Evolutionary conservation across 257 asterid species (phyloP), one percentile per base, ranked within the genome.

Genomic region (Vinca minor): DNA sequence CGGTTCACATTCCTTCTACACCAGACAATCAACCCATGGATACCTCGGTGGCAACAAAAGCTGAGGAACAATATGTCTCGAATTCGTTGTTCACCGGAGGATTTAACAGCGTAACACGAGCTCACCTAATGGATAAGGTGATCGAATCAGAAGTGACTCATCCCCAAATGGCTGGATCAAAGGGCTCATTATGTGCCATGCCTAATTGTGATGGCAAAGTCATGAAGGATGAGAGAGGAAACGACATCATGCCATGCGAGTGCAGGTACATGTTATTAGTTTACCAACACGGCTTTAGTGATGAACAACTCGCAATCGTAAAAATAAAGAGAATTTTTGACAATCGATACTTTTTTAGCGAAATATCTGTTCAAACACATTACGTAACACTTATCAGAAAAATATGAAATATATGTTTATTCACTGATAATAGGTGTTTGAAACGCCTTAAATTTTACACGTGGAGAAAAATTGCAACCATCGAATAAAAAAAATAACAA

Each of bases 71-170:
- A 49, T 90, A 90, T 21, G 95, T 90, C 1, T 81, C 96, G 0
- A 90, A 87, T 73, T 90, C 97, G 1, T 78, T 87, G 3, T 90
- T 87, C 42, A 90, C 97, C 0, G 97, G 96, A 0, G 97, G 96
- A 2, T 87, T 87, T 67, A 87, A 90, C 60, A 90, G 95, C 64
- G 93, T 87, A 15, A 90, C 97, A 0, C 91, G 96, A 0, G 97
- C 97, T 1, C 96, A 90, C 70, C 85, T 87, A 63, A 90, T 90
- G 96, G 97, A 90, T 63, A 90, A 89, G 84, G 97, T 89, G 20
- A 89, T 89, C 23, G 97, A 89, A 9, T 83, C 95, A 0, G 88
- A 89, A 73, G 96, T 85, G 0, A 71, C 36, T 31, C 96, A 90
- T 58, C 97, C 97, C 8, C 95, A 90, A 55, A 90, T 85, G 97